Percentiles rank a stretch among this genome's conserved stretches.
Conservation (phyloP, 2,329 filamentous ascomycete genomes). For the Trichophyton rubrum region DNA sequence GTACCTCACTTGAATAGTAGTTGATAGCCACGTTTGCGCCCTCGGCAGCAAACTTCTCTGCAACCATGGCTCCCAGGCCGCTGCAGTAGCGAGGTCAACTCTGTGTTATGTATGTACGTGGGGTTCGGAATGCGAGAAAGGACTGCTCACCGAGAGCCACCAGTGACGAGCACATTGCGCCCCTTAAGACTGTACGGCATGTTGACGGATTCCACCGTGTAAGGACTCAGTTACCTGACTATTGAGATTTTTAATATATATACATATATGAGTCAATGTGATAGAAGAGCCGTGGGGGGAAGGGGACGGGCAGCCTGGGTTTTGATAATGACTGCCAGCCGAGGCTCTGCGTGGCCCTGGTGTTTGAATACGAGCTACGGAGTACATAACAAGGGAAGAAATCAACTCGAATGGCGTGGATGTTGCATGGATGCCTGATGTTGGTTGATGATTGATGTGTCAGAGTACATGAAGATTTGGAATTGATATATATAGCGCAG, state of each 20-base stretch:
- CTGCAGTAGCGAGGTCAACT: constrained; percentile 28
- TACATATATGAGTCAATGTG: neutral
- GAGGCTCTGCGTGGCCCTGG: too few species aligned
- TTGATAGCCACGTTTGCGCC: constrained; percentile 62
- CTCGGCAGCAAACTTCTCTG: constrained; percentile 53
- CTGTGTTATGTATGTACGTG: neutral
- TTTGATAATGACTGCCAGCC: too few species aligned
- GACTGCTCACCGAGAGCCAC: constrained; percentile 45
- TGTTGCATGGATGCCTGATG: too few species aligned
- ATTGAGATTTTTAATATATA: neutral
- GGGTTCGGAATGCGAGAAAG: neutral
- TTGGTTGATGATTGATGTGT: too few species aligned
- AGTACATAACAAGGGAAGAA: too few species aligned
- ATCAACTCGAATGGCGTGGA: too few species aligned
- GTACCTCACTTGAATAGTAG: constrained; percentile 50
- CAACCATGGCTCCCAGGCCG: constrained; percentile 59
- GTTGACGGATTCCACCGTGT: neutral
- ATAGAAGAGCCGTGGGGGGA: neutral
- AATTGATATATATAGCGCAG: neutral
- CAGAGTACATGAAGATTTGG: neutral
- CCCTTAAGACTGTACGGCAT: constrained; percentile 54
- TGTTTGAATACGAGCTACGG: too few species aligned
- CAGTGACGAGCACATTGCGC: constrained; percentile 52
- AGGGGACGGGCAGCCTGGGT: neutral
- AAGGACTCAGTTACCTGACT: too few species aligned